Conservation (phyloP, 2,329 filamentous ascomycete genomes). For the Juglanconis sp. region DNA sequence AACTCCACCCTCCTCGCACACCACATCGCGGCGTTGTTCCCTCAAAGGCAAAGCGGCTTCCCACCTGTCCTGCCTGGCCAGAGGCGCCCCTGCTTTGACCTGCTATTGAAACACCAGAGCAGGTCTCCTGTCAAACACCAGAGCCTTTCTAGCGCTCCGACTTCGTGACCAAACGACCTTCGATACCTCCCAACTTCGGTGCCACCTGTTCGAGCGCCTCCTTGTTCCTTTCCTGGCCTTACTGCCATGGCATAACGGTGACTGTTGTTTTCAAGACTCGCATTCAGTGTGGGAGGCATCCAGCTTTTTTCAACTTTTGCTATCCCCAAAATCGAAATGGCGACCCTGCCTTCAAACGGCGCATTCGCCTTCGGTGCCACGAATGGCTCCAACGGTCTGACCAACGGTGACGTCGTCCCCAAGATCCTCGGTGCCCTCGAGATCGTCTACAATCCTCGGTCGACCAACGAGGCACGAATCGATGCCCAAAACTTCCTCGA, state of each 20-base stretch:
- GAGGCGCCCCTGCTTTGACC: not conserved
- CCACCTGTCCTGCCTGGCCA: not conserved
- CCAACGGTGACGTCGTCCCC: conserved; percentile 48
- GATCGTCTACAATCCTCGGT: conserved; percentile 79
- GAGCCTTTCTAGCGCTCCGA: not conserved
- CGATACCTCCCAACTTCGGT: conserved; percentile 1
- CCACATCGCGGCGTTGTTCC: not conserved
- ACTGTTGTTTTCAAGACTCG: conserved; percentile 6
- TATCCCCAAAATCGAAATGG: conserved; percentile 9
- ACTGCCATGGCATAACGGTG: conserved; percentile 18
- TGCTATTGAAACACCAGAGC: not conserved
- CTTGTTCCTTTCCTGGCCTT: not conserved
- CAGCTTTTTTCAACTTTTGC: conserved; percentile 1
- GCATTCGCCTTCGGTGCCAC: conserved; percentile 19
- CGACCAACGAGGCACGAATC: conserved; percentile 75
- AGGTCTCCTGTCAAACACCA: not conserved
- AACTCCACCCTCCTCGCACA: not conserved
- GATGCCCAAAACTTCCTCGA: conserved; percentile 86
- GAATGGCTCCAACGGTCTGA: conserved; percentile 23
- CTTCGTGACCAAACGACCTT: not conserved
- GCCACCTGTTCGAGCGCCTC: not conserved
- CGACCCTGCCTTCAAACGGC: conserved; percentile 15
- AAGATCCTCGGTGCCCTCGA: conserved; percentile 82
- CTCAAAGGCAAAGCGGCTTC: not conserved
- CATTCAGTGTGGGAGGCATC: conserved; percentile 12